A percentile compares a stretch with the other conserved stretches of the same genome.
Evolutionary conservation across 2,329 filamentous ascomycete species (phyloP).

Genomic region (Fonsecaea pedrosoi): DNA sequence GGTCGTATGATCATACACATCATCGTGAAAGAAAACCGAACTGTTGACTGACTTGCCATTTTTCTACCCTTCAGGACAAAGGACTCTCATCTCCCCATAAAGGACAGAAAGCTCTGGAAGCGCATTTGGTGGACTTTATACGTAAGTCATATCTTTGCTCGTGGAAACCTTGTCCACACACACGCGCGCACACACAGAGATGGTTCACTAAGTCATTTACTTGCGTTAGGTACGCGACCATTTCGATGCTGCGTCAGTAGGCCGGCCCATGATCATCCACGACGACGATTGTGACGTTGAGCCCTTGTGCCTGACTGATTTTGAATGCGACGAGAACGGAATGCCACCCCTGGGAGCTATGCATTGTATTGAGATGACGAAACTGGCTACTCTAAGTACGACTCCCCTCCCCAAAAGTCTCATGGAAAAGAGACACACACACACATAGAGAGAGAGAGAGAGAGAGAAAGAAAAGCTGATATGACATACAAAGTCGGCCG

Average conservation of each 20-base stretch:
- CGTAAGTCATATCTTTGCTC: constrained; percentile 10
- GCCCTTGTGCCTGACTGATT: constrained; percentile 35
- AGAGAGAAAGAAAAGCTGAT: constrained; percentile 20
- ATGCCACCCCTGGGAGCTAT: constrained; percentile 20
- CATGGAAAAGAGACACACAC: constrained; percentile 15
- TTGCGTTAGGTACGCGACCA: constrained; percentile 25
- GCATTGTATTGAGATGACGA: constrained; percentile 28
- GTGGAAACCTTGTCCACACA: not conserved
- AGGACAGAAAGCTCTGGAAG: constrained; percentile 34
- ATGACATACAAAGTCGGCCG: constrained; percentile 23
- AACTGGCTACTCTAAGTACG: constrained; percentile 27
- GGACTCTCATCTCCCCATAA: constrained; percentile 17
- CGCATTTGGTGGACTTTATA: constrained; percentile 39
- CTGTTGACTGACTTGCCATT: constrained; percentile 16
- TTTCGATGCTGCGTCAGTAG: constrained; percentile 38
- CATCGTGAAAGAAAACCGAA: constrained; percentile 29
- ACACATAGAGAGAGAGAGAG: no score
- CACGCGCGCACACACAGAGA: no score
- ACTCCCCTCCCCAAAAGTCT: constrained; percentile 2
- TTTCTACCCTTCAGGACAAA: constrained; percentile 14
- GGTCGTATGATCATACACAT: constrained; percentile 60
- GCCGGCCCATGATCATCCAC: constrained; percentile 39
- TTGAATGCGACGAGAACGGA: constrained; percentile 28
- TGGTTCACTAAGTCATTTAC: constrained; percentile 1
- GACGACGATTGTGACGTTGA: constrained; percentile 42